Evolutionary conservation across 2,329 filamentous ascomycete species (phyloP), one percentile per base, ranked within the genome.

Genomic region (Penicillium verrucosum): DNA sequence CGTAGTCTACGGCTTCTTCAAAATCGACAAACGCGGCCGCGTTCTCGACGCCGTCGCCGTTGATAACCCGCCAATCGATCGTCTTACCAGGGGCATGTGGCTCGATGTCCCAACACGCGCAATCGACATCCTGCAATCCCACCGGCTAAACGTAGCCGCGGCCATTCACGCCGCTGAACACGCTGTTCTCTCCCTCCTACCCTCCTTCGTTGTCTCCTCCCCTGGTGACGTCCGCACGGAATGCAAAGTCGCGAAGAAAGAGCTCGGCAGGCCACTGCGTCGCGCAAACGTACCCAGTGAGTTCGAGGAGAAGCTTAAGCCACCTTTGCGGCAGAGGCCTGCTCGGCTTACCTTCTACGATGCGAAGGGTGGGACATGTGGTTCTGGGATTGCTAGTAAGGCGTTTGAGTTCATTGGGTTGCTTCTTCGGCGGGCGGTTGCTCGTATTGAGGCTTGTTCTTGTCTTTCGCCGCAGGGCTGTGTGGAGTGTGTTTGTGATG

Each of bases 141-240:
- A 87, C 8, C 80, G 86, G 0, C 79, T 97, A 32, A 90, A 97
- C 70, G 82, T 93, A 10, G 93, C 91, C 0, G 94, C 88, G 0
- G 90, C 90, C 0, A 97, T 99, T 56, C 94, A 97, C 70, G 93
- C 93, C 0, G 93, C 94, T 2, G 92, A 97, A 75, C 94, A 99
- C 72, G 92, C 92, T 0, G 80, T 97, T 25, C 83, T 97, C 60
- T 89, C 85, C 38, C 80, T 97, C 2, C 86, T 97, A 77, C 93
- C 93, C 0, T 94, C 90, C 45, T 96, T 95, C 68, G 90, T 97
- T 42, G 86, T 97, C 65, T 90, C 86, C 64, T 88, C 92, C 78
- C 92, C 92, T 0, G 92, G 91, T 27, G 94, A 97, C 65, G 90
- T 99, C 14, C 85, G 90, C 41, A 97, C 94, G 0, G 94, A 97